Conservation (phyloP, 805 yeast species). For the Candida manassasensis region DNA sequence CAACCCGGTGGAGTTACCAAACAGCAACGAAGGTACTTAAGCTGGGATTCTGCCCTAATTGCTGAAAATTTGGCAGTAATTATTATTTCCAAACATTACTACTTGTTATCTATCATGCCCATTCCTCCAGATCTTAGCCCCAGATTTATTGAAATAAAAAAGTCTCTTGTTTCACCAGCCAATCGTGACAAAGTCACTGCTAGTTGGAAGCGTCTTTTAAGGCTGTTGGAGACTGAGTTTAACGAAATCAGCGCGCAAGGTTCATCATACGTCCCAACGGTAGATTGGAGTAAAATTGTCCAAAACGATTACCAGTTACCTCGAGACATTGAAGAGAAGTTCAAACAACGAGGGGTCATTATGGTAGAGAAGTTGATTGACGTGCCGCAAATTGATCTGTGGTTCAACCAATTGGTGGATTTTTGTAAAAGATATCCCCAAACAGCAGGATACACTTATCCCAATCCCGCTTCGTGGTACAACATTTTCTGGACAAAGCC, state of each 20-base stretch:
- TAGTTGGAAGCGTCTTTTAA: slow-evolving; percentile 25
- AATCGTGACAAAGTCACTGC: slow-evolving; percentile 19
- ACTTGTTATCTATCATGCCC: too few species aligned
- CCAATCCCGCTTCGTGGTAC: slow-evolving; percentile 29
- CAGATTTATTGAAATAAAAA: slow-evolving; percentile 14
- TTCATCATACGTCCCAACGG: slow-evolving; percentile 16
- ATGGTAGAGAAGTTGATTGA: slow-evolving; percentile 16
- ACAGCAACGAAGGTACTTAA: too few species aligned
- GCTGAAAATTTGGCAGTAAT: too few species aligned
- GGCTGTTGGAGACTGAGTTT: slow-evolving; percentile 17
- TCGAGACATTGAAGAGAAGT: slow-evolving; percentile 6
- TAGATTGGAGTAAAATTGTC: slow-evolving; percentile 17
- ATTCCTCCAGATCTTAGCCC: slow-evolving; percentile 6
- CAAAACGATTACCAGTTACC: slow-evolving; percentile 9
- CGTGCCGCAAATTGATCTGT: slow-evolving; percentile 11
- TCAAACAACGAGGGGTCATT: slow-evolving; percentile 13
- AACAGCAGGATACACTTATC: slow-evolving; percentile 22
- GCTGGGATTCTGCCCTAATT: too few species aligned
- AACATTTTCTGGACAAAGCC: slow-evolving; percentile 37
- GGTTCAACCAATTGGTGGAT: slow-evolving; percentile 13
- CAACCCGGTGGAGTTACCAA: too few species aligned
- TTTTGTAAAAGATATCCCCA: slow-evolving; percentile 21
- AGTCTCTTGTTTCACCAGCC: slow-evolving; percentile 19
- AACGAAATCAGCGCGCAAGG: slow-evolving; percentile 17
- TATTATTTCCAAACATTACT: too few species aligned